Percentiles rank a stretch among this genome's conserved stretches.
These are phyloP conservation scores for Pleurotus tuoliensis DNA, from an alignment of 768 basidiomycete species.

Conservation along the genomic window DNA sequence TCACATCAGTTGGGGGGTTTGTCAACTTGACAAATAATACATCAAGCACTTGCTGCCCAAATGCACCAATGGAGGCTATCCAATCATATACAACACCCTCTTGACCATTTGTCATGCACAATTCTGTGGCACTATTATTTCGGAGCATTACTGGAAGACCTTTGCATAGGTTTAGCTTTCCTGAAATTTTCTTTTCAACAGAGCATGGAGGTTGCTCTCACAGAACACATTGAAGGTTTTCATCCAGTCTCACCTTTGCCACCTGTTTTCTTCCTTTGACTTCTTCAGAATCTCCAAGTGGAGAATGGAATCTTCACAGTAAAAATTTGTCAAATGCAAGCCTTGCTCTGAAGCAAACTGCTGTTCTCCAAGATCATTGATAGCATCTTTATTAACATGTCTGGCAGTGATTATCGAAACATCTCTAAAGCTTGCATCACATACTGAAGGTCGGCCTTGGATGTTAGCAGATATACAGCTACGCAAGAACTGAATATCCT, in stretches of 20 bases:
- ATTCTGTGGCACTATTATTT: slow-evolving; percentile 27
- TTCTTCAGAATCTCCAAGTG: not conserved
- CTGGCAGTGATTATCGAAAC: slow-evolving; percentile 29
- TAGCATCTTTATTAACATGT: slow-evolving; percentile 25
- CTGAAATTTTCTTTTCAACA: slow-evolving; percentile 18
- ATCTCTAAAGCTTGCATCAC: slow-evolving; percentile 18
- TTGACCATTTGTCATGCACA: slow-evolving; percentile 31
- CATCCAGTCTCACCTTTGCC: not conserved
- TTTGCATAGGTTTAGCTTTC: slow-evolving; percentile 22
- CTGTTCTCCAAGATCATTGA: slow-evolving; percentile 24
- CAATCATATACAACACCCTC: slow-evolving; percentile 25
- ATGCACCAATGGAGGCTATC: slow-evolving; percentile 11
- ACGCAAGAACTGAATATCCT: slow-evolving; percentile 26
- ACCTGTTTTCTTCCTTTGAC: not conserved
- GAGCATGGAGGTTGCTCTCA: slow-evolving; percentile 16
- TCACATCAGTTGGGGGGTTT: slow-evolving; percentile 19
- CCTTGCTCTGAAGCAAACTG: slow-evolving; percentile 27
- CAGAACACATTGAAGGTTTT: slow-evolving; percentile 13
- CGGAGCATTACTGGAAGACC: slow-evolving; percentile 31
- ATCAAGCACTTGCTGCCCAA: slow-evolving; percentile 17
- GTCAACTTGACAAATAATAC: slow-evolving; percentile 25
- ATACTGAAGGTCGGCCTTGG: slow-evolving; percentile 9
- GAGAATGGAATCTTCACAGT: slow-evolving; percentile 14
- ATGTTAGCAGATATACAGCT: slow-evolving; percentile 13
- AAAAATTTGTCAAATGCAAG: slow-evolving; percentile 21